A percentile compares a stretch with the other conserved stretches of the same genome.
Conservation (phyloP, 2,329 filamentous ascomycete species). For the Colletotrichum falcatum region DNA sequence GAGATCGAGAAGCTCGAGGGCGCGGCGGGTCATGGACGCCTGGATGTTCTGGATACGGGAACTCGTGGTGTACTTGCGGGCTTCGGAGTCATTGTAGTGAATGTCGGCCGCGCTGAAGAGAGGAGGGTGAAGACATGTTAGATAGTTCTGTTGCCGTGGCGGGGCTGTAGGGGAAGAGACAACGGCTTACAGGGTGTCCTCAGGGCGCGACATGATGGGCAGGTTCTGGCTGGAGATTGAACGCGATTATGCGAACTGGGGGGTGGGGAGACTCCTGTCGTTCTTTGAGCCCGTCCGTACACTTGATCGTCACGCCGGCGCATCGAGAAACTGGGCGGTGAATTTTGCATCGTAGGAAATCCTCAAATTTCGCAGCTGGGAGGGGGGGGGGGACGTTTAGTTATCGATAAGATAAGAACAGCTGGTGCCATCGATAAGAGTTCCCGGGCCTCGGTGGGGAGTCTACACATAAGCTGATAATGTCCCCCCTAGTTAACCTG, state of each 20-base stretch:
- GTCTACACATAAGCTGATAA: too few species aligned
- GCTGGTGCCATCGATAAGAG: neutral
- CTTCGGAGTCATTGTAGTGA: conserved; percentile 96
- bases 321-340: conserved; percentile 32
- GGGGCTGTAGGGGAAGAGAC: conserved; percentile 40
- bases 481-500: too few species aligned
- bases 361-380: conserved; percentile 36
- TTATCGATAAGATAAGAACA: conserved; percentile 1
- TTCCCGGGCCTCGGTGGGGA: neutral
- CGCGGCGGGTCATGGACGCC: conserved; percentile 91
- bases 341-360: conserved; percentile 37
- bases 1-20: conserved; percentile 90
- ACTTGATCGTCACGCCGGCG: conserved; percentile 23
- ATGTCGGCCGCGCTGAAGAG: conserved; percentile 85
- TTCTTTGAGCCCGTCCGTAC: neutral
- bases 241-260: accelerated
- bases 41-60: conserved; percentile 97
- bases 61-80: conserved; percentile 96
- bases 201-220: conserved; percentile 89
- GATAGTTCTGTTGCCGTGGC: conserved; percentile 5
- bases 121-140: conserved; percentile 8
- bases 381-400: conserved; percentile 19
- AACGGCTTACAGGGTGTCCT: conserved; percentile 83
- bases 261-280: neutral
- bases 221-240: neutral